phyloP scores from a whole-genome alignment of 129 eudicot species.

The Arctium minus region DNA sequence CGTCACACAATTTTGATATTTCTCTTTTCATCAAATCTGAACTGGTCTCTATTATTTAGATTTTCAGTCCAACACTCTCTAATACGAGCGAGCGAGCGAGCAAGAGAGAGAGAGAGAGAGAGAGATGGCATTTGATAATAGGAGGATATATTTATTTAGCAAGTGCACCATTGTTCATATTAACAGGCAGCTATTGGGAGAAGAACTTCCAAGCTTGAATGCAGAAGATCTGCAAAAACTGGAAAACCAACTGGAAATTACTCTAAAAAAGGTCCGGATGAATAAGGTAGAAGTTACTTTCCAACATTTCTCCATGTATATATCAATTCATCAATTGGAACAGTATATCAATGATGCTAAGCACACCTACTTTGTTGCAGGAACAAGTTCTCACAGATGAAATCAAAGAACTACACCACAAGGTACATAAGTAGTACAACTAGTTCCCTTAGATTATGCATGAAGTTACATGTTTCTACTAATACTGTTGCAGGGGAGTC shows the following conservation, averaged over 20 bases:
- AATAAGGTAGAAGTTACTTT: slow-evolving; percentile 28
- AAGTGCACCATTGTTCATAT: background rate
- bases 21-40: background rate
- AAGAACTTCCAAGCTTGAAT: slow-evolving; percentile 44
- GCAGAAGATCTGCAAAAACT: slow-evolving; percentile 34
- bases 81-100: background rate
- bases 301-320: background rate
- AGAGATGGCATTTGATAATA: too few relatives aligned
- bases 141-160: too few relatives aligned
- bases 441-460: background rate
- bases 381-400: slow-evolving; percentile 31
- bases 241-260: slow-evolving; percentile 38
- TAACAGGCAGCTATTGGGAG: slow-evolving; percentile 46
- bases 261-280: slow-evolving; percentile 36
- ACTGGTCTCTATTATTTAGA: too few relatives aligned
- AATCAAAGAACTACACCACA: slow-evolving; percentile 36
- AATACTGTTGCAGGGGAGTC: slow-evolving; percentile 32
- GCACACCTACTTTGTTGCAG: slow-evolving; percentile 19
- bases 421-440: slow-evolving; percentile 9
- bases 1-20: too few relatives aligned
- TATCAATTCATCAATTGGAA: background rate
- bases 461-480: background rate
- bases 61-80: background rate
- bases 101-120: background rate
- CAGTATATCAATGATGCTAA: background rate